These are phyloP conservation scores for Agapanthus africanus DNA, from an alignment of 106 monocot genomes.

Conservation along the genomic window DNA sequence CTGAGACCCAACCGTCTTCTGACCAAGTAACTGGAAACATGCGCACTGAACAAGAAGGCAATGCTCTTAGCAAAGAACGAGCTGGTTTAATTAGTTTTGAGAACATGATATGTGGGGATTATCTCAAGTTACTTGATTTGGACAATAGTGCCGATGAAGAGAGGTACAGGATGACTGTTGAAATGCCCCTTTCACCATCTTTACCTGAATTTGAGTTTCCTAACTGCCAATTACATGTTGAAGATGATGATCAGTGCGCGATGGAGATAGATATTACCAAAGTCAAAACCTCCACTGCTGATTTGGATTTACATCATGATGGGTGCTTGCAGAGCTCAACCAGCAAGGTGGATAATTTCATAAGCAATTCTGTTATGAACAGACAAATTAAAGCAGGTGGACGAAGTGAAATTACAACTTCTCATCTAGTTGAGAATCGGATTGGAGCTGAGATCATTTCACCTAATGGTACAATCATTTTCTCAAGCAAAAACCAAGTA, in stretches of 20 bases:
- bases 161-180: conserved; percentile 47
- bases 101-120: conserved; percentile 31
- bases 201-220: conserved; percentile 45
- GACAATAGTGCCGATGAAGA: conserved; percentile 64
- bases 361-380: neutral
- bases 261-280: conserved; percentile 21
- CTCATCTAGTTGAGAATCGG: conserved; percentile 6
- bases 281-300: conserved; percentile 7
- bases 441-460: neutral
- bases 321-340: neutral
- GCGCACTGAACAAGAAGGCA: conserved; percentile 1
- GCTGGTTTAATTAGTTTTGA: conserved; percentile 29
- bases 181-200: conserved; percentile 72
- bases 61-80: conserved; percentile 2
- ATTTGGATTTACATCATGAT: neutral
- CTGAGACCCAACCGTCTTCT: conserved; percentile 3
- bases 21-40: conserved; percentile 12
- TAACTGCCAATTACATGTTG: conserved; percentile 8
- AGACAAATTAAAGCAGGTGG: conserved; percentile 5
- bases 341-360: neutral
- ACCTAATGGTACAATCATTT: neutral
- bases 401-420: neutral
- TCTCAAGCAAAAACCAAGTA: neutral
- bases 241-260: conserved; percentile 16
- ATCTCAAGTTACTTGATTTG: conserved; percentile 55